Evolutionary conservation across 2,329 filamentous ascomycete genomes (phyloP).

Genomic region (Fusarium begoniae): DNA sequence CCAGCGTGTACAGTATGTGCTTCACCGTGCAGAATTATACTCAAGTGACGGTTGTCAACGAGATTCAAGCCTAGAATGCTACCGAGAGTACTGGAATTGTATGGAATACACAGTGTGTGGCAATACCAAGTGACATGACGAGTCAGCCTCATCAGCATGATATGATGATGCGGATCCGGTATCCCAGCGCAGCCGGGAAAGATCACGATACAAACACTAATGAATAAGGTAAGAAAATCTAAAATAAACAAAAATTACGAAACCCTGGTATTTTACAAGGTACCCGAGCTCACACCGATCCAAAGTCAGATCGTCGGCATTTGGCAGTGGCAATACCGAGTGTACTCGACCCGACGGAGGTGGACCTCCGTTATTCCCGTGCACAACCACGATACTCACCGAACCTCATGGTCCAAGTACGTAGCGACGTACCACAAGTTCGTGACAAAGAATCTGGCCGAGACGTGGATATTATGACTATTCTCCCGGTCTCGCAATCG

Average conservation of each 20-base stretch:
- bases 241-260: neutral
- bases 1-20: neutral
- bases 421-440: neutral
- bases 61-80: fast-evolving
- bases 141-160: neutral
- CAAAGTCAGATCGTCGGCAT: neutral
- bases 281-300: neutral
- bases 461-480: constrained; percentile 21
- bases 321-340: neutral
- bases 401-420: neutral
- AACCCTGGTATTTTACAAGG: neutral
- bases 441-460: neutral
- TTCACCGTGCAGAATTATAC: neutral
- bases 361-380: neutral
- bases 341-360: neutral
- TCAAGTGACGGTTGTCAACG: fast-evolving
- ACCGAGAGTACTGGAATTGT: fast-evolving
- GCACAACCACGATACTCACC: neutral
- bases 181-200: neutral
- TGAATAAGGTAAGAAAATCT: neutral
- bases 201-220: constrained; percentile 2
- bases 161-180: neutral
- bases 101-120: neutral
- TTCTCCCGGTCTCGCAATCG: neutral
- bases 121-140: neutral